These are phyloP conservation scores for Abelmoschus esculentus DNA, from an alignment of 345 rosid genomes.

Conservation along the genomic window DNA sequence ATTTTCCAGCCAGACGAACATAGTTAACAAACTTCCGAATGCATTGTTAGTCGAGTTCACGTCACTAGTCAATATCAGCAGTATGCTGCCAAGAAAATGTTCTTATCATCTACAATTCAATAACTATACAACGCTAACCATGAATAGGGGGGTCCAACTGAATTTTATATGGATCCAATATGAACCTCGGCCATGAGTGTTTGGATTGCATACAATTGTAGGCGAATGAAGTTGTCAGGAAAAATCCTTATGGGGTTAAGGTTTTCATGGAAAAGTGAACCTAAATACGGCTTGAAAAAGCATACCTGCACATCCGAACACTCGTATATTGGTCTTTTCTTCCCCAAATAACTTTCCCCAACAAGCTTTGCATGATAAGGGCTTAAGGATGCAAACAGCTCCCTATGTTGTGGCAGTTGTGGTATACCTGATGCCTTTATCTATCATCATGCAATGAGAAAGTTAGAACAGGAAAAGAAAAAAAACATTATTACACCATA, in stretches of 20 bases:
- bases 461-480: neutral
- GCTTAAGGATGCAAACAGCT: conserved; percentile 55
- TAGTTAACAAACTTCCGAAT: neutral
- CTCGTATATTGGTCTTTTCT: conserved; percentile 78
- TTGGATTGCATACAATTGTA: neutral
- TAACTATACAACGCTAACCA: neutral
- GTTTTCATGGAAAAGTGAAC: neutral
- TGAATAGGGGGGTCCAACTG: neutral
- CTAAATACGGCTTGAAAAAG: neutral
- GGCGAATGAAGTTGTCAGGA: neutral
- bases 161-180: neutral
- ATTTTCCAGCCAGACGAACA: neutral
- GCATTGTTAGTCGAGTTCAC: neutral
- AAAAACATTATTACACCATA: neutral
- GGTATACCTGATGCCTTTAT: conserved; percentile 67
- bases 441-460: conserved; percentile 26
- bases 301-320: conserved; percentile 80
- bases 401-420: conserved; percentile 72
- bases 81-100: neutral
- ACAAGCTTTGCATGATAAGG: conserved; percentile 79
- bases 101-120: neutral
- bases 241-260: neutral
- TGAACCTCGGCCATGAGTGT: neutral
- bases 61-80: neutral
- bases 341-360: conserved; percentile 86